Percentiles rank a stretch among this genome's conserved stretches.
These are phyloP conservation scores for Saccharomyces hybrid DNA, from an alignment of 1,139 yeast genomes.

Conservation along the genomic window DNA sequence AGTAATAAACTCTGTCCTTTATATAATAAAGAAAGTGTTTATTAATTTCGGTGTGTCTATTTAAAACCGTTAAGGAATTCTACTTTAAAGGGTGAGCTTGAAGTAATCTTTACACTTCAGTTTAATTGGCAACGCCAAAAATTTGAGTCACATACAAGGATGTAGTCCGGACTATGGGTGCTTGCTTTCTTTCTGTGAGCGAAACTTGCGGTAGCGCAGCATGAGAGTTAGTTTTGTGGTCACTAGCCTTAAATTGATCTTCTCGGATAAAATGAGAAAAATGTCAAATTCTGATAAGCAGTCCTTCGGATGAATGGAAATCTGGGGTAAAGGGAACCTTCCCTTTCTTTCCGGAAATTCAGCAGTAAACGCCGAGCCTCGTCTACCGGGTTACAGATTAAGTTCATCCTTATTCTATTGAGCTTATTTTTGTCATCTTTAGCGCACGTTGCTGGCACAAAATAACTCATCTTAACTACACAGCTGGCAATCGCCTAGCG, in stretches of 20 bases:
- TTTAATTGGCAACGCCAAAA: neutral
- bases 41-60: neutral
- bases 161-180: neutral
- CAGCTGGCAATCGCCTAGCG: too few species aligned
- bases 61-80: neutral
- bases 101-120: neutral
- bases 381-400: neutral
- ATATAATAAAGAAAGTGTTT: neutral
- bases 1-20: neutral
- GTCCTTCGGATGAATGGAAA: neutral
- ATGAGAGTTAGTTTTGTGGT: neutral
- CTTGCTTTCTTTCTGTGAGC: neutral
- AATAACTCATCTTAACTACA: neutral
- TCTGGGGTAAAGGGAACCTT: neutral
- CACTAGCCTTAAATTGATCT: neutral
- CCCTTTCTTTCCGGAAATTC: neutral
- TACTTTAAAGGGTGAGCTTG: neutral
- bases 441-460: neutral
- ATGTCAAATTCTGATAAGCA: neutral
- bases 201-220: neutral
- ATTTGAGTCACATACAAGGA: neutral
- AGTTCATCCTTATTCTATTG: neutral
- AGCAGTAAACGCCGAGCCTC: neutral
- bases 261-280: neutral
- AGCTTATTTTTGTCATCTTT: neutral